These are phyloP conservation scores for Globisporangium recalcitrans DNA, from an alignment of 352 stramenopile species.

Conservation along the genomic window DNA sequence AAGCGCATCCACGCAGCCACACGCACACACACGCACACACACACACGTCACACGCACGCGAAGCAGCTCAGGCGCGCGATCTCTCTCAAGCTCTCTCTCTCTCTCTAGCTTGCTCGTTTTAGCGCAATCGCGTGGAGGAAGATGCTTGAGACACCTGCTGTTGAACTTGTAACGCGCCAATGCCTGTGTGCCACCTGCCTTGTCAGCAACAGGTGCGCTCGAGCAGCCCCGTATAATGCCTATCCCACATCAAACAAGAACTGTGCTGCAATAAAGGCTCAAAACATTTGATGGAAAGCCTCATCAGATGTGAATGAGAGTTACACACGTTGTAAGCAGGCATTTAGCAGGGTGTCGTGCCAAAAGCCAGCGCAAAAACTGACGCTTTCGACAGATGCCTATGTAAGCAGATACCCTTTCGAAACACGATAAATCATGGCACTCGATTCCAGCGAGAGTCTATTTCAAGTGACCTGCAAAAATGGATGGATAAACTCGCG, in stretches of 20 bases:
- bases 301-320: no score
- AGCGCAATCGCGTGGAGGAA: background rate
- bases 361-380: background rate
- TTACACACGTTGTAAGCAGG: background rate
- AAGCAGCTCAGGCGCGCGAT: background rate
- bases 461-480: no score
- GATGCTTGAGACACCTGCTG: slow-evolving; percentile 8
- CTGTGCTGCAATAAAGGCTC: background rate
- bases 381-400: background rate
- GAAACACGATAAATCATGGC: background rate
- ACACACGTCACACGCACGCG: background rate
- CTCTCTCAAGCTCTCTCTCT: background rate
- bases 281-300: background rate
- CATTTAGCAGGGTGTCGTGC: background rate
- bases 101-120: background rate
- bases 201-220: background rate
- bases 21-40: background rate
- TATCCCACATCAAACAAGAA: no score
- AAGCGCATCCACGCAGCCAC: slow-evolving; percentile 5
- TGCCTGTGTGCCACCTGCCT: slow-evolving; percentile 6
- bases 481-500: no score
- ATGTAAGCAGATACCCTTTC: background rate
- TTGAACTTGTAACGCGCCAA: slow-evolving; percentile 16
- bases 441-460: background rate
- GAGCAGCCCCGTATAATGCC: background rate